Conservation (phyloP, 2,329 filamentous ascomycete species). For the Aspergillus sergii region DNA sequence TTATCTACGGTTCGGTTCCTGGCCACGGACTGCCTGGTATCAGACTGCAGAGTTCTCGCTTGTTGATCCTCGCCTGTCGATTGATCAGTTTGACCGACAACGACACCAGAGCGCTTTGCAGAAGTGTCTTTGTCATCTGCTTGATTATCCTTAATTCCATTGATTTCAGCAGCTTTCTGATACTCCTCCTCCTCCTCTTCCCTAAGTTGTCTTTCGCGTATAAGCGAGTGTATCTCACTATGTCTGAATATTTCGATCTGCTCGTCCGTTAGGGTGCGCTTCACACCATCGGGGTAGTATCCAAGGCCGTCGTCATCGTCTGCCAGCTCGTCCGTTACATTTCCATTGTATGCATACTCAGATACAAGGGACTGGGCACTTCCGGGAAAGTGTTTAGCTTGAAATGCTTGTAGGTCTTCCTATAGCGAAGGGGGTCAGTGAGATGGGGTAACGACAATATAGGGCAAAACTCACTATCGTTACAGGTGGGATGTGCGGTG, state of each 20-base stretch:
- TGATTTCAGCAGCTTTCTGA: slow-evolving; percentile 15
- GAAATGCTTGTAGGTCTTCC: slow-evolving; percentile 64
- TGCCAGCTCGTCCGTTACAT: slow-evolving; percentile 17
- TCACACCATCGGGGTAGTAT: slow-evolving; percentile 83
- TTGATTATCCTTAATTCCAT: slow-evolving; percentile 4
- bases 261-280: slow-evolving; percentile 86
- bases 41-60: neutral
- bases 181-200: slow-evolving; percentile 30
- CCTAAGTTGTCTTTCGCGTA: slow-evolving; percentile 52
- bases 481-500: slow-evolving; percentile 35
- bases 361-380: neutral
- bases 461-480: slow-evolving; percentile 32
- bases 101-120: neutral
- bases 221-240: slow-evolving; percentile 76
- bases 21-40: neutral
- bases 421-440: slow-evolving; percentile 30
- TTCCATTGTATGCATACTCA: neutral
- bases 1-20: neutral
- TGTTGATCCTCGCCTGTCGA: neutral
- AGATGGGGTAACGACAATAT: neutral
- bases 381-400: slow-evolving; percentile 59
- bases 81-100: neutral
- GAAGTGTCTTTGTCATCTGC: neutral
- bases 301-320: slow-evolving; percentile 65
- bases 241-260: slow-evolving; percentile 90